These are phyloP conservation scores for Hypericum androsaemum DNA, from an alignment of 345 rosid genomes.

Conservation along the genomic window DNA sequence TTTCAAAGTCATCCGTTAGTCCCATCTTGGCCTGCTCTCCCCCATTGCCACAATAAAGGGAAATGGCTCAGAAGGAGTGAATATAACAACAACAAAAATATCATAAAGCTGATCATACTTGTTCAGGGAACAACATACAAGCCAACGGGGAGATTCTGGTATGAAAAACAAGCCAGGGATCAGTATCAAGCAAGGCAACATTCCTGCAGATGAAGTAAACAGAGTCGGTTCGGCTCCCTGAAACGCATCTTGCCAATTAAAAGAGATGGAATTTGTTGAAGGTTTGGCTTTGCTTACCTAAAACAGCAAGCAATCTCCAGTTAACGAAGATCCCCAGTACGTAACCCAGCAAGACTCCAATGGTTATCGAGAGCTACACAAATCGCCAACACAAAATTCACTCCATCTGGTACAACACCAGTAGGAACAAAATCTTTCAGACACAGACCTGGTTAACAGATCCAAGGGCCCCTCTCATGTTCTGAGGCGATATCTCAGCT, in stretches of 20 bases:
- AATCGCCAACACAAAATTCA: background rate
- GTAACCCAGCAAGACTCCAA: constrained; percentile 7
- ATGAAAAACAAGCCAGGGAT: constrained; percentile 11
- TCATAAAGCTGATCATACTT: background rate
- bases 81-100: too few relatives aligned
- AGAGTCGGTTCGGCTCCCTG: too few relatives aligned
- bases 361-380: constrained; percentile 6
- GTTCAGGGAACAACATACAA: background rate
- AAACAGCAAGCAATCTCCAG: constrained; percentile 6
- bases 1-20: constrained; percentile 5
- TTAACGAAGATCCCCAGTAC: constrained; percentile 5
- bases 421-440: background rate
- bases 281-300: background rate
- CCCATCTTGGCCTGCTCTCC: constrained; percentile 3
- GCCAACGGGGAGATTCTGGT: constrained; percentile 11
- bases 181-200: constrained; percentile 4
- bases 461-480: constrained; percentile 9
- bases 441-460: constrained; percentile 5
- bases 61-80: background rate
- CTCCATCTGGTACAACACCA: background rate
- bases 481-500: constrained; percentile 10
- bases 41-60: background rate
- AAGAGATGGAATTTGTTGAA: too few relatives aligned
- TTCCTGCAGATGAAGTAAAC: constrained; percentile 6
- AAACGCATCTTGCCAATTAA: too few relatives aligned